Evolutionary conservation across 495 filamentous ascomycete species (phyloP).

Genomic region (Neurospora sp.): DNA sequence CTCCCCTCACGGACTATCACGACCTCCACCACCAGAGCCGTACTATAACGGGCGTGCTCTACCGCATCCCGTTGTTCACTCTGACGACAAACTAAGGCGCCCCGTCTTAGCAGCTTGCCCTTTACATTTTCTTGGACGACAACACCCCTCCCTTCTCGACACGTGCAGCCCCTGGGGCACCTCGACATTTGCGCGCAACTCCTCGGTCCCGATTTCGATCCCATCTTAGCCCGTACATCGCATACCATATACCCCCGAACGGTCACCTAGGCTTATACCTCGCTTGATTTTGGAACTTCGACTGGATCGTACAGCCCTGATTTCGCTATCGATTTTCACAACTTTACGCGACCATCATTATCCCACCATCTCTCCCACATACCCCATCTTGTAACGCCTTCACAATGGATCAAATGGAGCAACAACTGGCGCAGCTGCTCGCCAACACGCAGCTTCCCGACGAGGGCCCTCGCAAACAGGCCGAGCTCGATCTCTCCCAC

Average conservation of each 20-base stretch:
- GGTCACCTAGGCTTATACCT: neutral
- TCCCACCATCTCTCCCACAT: neutral
- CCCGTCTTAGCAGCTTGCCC: neutral
- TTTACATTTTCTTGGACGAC: neutral
- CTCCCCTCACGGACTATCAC: neutral
- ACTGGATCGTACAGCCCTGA: neutral
- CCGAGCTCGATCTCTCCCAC: constrained; percentile 64
- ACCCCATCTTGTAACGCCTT: neutral
- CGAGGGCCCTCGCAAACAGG: constrained; percentile 62
- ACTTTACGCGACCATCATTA: neutral
- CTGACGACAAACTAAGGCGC: neutral
- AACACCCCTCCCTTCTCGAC: neutral
- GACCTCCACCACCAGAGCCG: neutral
- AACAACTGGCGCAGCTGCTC: constrained; percentile 71
- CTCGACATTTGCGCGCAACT: neutral
- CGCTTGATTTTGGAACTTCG: neutral
- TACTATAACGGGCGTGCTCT: neutral
- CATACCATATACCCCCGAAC: neutral
- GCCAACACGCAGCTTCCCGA: constrained; percentile 64
- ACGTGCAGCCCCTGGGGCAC: neutral
- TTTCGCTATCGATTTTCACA: neutral
- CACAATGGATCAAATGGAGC: constrained; percentile 54
- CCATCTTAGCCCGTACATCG: neutral
- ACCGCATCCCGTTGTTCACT: neutral
- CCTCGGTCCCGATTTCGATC: neutral